Evolutionary conservation across 2,329 filamentous ascomycete species (phyloP), one percentile per base, ranked within the genome.

Genomic region (Aspergillus melleus): DNA sequence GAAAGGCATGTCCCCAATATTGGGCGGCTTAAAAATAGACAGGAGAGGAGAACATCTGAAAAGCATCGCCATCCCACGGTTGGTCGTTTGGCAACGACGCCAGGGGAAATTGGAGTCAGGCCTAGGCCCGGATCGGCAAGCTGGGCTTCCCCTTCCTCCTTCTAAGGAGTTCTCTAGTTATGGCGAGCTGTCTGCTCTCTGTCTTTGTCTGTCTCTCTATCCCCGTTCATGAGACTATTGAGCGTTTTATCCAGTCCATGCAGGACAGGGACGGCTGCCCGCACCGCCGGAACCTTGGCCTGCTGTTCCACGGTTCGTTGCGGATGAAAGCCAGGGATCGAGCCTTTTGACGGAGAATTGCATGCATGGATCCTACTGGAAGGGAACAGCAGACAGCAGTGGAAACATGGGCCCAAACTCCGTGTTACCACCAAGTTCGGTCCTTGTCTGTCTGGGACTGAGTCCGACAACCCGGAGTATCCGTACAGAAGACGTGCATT

Each of bases 51-150:
- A 29, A 29, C 26, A 29, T 29, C 26, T 29, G 26, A 29, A 29
- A 8, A 29, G 26, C 26, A 29, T 29, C 20, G 10, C 19, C 20
- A 22, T 50, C 14, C 14, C 26, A 16, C 49, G n/a, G 26, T 49
- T 39, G 24, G 24, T 44, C 22, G 10, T 46, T 54, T 46, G 32
- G 2, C 6, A 32, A 55, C 52, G 49, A 60, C 58, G 58, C 53
- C 58, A 60, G 58, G 58, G 58, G 55, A 47, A 51, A 46, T n/a
- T 16, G 20, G 36, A 47, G 29, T 36, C 49, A 53, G 50, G 36
- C 53, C 59, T 53, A 54, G 47, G 24, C 57, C 32, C 47, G 26
- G 57, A 58, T 54, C 57, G 51, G 57, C 57, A 54, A 58, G 19
- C 26, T 12, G 42, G 26, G 6, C 26, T 36, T 9, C 32, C 32